Percentiles rank a stretch among this genome's conserved stretches.
phyloP scores from a whole-genome alignment of 768 basidiomycete species.

The Mycena alexandri region DNA sequence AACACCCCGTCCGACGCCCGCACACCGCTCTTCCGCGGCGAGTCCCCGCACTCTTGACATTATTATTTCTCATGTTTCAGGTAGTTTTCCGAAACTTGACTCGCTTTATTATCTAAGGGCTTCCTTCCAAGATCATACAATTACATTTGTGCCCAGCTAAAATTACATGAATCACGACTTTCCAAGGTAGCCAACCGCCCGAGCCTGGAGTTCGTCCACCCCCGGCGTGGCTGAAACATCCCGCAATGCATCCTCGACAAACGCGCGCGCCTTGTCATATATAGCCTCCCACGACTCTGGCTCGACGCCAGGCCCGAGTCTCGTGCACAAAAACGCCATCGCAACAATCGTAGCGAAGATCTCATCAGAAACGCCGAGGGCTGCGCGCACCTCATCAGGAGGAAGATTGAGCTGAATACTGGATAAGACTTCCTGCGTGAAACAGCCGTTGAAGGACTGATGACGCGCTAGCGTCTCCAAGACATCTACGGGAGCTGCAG shows the following conservation, averaged over 20 bases:
- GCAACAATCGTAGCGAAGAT: conserved; percentile 27
- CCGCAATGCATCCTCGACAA: conserved; percentile 16
- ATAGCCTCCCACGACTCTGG: conserved; percentile 35
- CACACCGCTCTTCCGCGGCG: conserved; percentile 30
- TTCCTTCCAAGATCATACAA: no score
- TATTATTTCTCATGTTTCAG: no score
- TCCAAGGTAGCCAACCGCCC: conserved; percentile 3
- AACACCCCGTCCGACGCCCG: conserved; percentile 36
- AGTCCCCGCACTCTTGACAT: conserved; percentile 38
- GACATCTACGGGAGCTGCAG: conserved; percentile 32
- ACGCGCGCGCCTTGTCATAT: conserved; percentile 32
- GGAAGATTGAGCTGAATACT: conserved; percentile 4
- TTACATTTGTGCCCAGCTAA: no score
- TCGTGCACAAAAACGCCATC: conserved; percentile 32
- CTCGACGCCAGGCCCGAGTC: conserved; percentile 23
- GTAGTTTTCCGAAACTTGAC: no score
- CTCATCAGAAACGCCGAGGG: conserved; percentile 5
- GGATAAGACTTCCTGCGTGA: conserved; percentile 5
- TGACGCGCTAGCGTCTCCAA: conserved; percentile 22
- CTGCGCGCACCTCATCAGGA: not conserved
- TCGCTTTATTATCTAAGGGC: no score
- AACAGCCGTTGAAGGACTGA: conserved; percentile 30
- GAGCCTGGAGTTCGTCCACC: conserved; percentile 16
- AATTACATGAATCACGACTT: no score
- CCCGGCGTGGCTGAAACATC: not conserved